Percentiles rank a stretch among this genome's conserved stretches.
These are phyloP conservation scores for Trichoderma sp. DNA, from an alignment of 2,329 filamentous ascomycete species.

Conservation along the genomic window DNA sequence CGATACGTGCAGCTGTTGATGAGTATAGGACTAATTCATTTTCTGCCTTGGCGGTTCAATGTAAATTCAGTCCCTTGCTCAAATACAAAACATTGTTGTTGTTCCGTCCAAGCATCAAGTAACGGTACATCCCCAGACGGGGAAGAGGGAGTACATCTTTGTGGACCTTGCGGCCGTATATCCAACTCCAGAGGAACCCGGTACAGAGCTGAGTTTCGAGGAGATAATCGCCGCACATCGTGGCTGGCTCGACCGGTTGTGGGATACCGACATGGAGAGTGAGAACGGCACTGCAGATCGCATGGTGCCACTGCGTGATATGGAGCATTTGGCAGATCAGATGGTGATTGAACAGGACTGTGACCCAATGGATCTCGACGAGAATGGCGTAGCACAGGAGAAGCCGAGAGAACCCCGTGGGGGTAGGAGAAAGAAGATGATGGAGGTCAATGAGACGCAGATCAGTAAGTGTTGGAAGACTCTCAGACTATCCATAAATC, in stretches of 20 bases:
- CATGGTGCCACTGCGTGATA: constrained; percentile 36
- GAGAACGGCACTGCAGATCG: constrained; percentile 40
- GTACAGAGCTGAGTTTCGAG: constrained; percentile 84
- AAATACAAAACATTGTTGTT: constrained; percentile 68
- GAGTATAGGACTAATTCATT: constrained; percentile 92
- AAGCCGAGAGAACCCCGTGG: constrained; percentile 50
- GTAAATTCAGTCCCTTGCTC: constrained; percentile 57
- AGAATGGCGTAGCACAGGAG: constrained; percentile 59
- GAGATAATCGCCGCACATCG: constrained; percentile 79
- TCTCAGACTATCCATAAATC: no score
- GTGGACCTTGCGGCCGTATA: constrained; percentile 86
- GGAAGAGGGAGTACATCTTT: constrained; percentile 82
- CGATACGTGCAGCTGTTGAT: constrained; percentile 73
- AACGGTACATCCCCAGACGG: constrained; percentile 78
- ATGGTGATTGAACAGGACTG: constrained; percentile 50
- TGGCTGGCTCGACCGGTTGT: constrained; percentile 66
- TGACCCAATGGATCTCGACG: constrained; percentile 54
- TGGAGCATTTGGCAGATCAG: constrained; percentile 44
- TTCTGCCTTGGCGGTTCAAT: constrained; percentile 46
- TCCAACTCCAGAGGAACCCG: constrained; percentile 70
- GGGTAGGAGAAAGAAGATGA: constrained; percentile 72
- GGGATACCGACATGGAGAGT: constrained; percentile 51
- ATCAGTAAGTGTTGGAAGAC: constrained; percentile 65
- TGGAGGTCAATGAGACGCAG: constrained; percentile 88
- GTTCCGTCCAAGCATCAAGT: constrained; percentile 74